Evolutionary conservation across 768 basidiomycete species (phyloP).

Genomic region (Floccularia luteovirens): DNA sequence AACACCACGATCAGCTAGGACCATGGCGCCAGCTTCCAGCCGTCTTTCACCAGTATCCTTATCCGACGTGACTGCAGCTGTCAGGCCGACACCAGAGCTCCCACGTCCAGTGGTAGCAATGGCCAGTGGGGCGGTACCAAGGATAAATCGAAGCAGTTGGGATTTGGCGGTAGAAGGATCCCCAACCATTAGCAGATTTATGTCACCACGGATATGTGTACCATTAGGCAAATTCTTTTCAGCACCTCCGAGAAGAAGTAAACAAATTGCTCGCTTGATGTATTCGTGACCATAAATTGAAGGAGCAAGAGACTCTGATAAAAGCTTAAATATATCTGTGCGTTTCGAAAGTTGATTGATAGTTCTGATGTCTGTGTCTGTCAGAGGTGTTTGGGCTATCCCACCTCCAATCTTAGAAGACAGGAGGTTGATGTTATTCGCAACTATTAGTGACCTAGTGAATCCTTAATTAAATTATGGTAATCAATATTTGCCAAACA

Average conservation of each 20-base stretch:
- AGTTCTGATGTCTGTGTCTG: constrained; percentile 89
- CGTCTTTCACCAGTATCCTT: constrained; percentile 96
- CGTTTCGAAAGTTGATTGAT: constrained; percentile 93
- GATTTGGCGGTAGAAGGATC: constrained; percentile 99
- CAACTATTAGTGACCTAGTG: constrained; percentile 80
- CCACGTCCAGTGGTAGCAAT: constrained; percentile 98
- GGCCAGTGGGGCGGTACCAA: constrained; percentile 92
- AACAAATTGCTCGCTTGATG: constrained; percentile 90
- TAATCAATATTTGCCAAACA: constrained; percentile 13
- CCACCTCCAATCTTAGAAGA: constrained; percentile 94
- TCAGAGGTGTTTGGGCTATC: constrained; percentile 86
- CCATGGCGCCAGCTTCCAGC: constrained; percentile 98
- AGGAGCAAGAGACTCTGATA: constrained; percentile 93
- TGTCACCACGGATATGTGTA: constrained; percentile 98
- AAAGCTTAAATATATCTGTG: constrained; percentile 76
- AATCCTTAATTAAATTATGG: constrained; percentile 7
- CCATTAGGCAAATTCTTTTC: constrained; percentile 98
- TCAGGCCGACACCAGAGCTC: constrained; percentile 97
- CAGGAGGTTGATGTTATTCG: constrained; percentile 91
- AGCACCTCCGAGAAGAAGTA: constrained; percentile 90
- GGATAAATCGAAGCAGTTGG: constrained; percentile 91
- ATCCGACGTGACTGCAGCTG: constrained; percentile 97
- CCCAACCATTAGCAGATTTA: constrained; percentile 99
- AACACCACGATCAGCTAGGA: constrained; percentile 95
- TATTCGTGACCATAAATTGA: constrained; percentile 96